Base-by-base conservation (phyloP, 768 basidiomycete genomes). In the Ramaria sp. region DNA sequence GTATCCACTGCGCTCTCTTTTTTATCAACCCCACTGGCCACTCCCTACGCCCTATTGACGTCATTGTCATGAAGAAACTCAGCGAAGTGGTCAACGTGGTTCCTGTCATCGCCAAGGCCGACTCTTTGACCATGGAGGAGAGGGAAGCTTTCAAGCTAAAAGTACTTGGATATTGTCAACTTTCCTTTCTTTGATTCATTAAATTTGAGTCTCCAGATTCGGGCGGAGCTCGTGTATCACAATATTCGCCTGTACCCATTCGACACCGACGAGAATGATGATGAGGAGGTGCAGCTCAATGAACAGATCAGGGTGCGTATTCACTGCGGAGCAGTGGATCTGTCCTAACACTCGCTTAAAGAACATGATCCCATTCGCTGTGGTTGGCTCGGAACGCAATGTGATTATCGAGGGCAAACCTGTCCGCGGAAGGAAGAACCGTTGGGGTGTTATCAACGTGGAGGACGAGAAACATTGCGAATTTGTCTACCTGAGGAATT, bases 21-120 rank as follows among this genome's bases (percentile, higher is more conserved):
- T 99, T 98, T 74, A 93, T 99, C 78, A 94, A 88, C 72, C 96
- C 95, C 20, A 96, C 94, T n/a, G 95, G 95, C 20, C 95, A 99
- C 72, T 84, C 88, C 4, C 82, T 99, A 57, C 91, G 94, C 59
- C 85, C 96, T 31, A 93, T 99, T 65, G 95, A 99, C 65, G 86
- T 98, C 47, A 93, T 93, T 66, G 96, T 99, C 62, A 92, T 99
- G 86, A 96, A 97, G 79, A 97, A 97, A 76, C 77, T 99, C 60
- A 89, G 88, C 69, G 96, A 98, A 69, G 95, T 98, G 43, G 96
- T 97, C 70, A 99, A 99, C 64, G 95, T 99, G 53, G 94, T 99
- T 7, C 95, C 95, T n/a, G 89, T 99, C 60, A 97, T 99, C 66
- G 95, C 96, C 63, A 99, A 99, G 79, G 80, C 89, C 31, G 95